Percentiles rank a stretch among this genome's conserved stretches.
Evolutionary conservation across 345 rosid genomes (phyloP).

Genomic region (Salix koriyanagi): DNA sequence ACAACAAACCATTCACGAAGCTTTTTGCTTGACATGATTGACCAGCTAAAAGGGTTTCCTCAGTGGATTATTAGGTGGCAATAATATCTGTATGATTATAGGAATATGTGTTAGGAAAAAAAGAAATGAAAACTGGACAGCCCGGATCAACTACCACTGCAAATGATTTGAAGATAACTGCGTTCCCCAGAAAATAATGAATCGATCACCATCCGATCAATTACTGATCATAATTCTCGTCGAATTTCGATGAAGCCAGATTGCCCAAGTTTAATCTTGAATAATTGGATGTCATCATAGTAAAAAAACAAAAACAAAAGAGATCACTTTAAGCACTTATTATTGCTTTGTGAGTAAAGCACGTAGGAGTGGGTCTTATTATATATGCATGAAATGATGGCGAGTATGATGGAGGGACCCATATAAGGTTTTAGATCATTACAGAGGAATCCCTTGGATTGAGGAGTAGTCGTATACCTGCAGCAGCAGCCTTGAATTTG

Average conservation of each 20-base stretch:
- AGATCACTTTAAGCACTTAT: conserved; percentile 15
- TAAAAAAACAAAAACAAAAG: background rate
- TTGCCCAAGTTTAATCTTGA: background rate
- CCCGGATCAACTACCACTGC: conserved; percentile 42
- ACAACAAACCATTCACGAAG: conserved; percentile 24
- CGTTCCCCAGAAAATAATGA: conserved; percentile 27
- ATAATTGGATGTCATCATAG: conserved; percentile 11
- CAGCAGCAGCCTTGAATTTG: conserved; percentile 41
- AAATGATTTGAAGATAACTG: conserved; percentile 38
- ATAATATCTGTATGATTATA: conserved; percentile 51
- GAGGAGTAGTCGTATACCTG: conserved; percentile 40
- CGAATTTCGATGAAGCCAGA: conserved; percentile 3
- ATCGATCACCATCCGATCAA: conserved; percentile 26
- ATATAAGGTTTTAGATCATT: conserved; percentile 33
- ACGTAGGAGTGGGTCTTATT: conserved; percentile 39
- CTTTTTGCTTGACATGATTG: conserved; percentile 64
- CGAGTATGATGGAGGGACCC: conserved; percentile 63
- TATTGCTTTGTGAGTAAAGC: conserved; percentile 20
- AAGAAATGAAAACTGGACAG: conserved; percentile 19
- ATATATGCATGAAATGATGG: conserved; percentile 59
- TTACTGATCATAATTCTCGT: conserved; percentile 4
- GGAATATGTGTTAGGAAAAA: background rate
- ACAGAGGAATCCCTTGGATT: conserved; percentile 58
- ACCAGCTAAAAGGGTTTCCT: conserved; percentile 35
- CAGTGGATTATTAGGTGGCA: conserved; percentile 72